phyloP scores from a whole-genome alignment of 495 filamentous ascomycete genomes.

The Letharia lupina region DNA sequence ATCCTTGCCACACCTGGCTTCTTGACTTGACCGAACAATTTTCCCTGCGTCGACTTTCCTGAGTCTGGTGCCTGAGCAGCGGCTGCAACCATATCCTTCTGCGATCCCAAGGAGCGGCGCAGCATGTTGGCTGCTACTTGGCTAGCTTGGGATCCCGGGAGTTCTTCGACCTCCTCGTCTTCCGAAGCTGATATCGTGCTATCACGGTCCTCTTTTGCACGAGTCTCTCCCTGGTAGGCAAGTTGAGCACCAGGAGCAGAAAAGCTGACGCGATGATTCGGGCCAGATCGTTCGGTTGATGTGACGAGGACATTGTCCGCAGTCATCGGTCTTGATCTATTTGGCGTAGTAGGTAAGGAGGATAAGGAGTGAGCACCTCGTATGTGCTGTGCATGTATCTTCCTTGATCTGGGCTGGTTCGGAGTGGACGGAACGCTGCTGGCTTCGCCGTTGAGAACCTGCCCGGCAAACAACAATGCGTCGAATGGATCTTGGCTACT shows the following conservation, averaged over 20 bases:
- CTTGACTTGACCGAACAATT: slow-evolving; percentile 58
- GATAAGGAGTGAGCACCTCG: slow-evolving; percentile 68
- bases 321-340: slow-evolving; percentile 35
- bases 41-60: slow-evolving; percentile 49
- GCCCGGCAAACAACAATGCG: slow-evolving; percentile 62
- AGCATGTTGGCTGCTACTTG: slow-evolving; percentile 46
- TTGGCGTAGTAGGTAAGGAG: slow-evolving; percentile 72
- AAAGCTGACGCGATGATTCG: slow-evolving; percentile 28
- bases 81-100: slow-evolving; percentile 22
- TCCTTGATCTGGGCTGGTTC: slow-evolving; percentile 36
- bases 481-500: slow-evolving; percentile 56
- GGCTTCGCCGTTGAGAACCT: slow-evolving; percentile 65
- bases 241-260: slow-evolving; percentile 27
- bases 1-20: slow-evolving; percentile 45
- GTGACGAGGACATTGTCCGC: slow-evolving; percentile 47
- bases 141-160: slow-evolving; percentile 45
- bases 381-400: slow-evolving; percentile 48
- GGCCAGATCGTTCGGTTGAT: slow-evolving; percentile 33
- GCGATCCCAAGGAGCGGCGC: slow-evolving; percentile 33
- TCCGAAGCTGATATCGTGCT: slow-evolving; percentile 86
- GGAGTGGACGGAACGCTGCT: slow-evolving; percentile 61
- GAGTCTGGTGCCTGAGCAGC: slow-evolving; percentile 27
- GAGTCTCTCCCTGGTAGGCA: slow-evolving; percentile 27
- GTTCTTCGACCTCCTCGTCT: slow-evolving; percentile 53
- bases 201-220: slow-evolving; percentile 60